These are phyloP conservation scores for Perilla frutescens DNA, from an alignment of 257 asterid genomes.

Conservation along the genomic window DNA sequence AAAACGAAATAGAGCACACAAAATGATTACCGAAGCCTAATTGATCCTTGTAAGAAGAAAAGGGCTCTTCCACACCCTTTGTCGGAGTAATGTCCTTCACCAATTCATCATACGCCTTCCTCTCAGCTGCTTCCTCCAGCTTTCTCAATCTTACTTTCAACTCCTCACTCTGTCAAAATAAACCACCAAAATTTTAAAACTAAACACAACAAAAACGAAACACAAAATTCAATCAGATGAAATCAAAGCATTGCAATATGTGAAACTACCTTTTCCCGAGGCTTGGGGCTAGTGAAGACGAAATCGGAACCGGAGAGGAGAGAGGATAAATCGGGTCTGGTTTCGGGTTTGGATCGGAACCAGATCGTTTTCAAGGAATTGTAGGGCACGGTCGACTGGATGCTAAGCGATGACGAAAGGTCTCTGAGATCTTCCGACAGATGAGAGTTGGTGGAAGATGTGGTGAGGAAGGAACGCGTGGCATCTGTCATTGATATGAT, in stretches of 20 bases:
- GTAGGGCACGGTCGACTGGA: conserved; percentile 59
- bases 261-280: conserved; percentile 71
- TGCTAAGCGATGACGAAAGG: conserved; percentile 58
- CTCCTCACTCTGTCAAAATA: conserved; percentile 65
- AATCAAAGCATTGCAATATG: not conserved
- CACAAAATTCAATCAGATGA: not conserved
- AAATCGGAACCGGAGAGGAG: conserved; percentile 62
- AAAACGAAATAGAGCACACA: conserved; percentile 1
- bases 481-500: conserved; percentile 58
- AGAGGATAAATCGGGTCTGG: conserved; percentile 52
- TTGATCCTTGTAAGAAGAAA: conserved; percentile 96
- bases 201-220: not conserved
- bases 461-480: conserved; percentile 58
- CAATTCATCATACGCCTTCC: conserved; percentile 79
- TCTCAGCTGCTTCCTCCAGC: conserved; percentile 78
- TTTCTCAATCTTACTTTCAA: conserved; percentile 71
- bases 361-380: conserved; percentile 69
- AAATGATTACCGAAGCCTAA: conserved; percentile 74
- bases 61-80: conserved; percentile 73
- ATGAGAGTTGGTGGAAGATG: conserved; percentile 53
- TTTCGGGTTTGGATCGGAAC: conserved; percentile 51
- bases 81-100: conserved; percentile 88
- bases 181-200: not conserved
- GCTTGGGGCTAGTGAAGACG: conserved; percentile 73
- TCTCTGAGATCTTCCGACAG: conserved; percentile 61